phyloP scores from a whole-genome alignment of 768 basidiomycete species.

The Tremella mesenterica region DNA sequence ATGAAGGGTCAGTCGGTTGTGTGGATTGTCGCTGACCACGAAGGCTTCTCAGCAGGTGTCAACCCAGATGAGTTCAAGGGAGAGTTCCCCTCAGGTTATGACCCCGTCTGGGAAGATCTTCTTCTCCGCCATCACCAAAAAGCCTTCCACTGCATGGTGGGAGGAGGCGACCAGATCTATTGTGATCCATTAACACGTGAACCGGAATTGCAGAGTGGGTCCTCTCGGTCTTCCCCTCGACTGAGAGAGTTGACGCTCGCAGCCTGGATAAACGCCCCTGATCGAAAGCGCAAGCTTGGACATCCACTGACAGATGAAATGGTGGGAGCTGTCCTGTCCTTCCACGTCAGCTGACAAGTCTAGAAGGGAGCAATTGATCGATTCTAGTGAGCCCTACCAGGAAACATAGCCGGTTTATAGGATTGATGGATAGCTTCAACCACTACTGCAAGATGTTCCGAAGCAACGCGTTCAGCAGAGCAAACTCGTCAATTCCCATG shows the following conservation, averaged over 20 bases:
- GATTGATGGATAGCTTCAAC: conserved; percentile 55
- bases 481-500: conserved; percentile 80
- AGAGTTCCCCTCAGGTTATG: conserved; percentile 69
- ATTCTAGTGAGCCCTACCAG: conserved; percentile 31
- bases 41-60: conserved; percentile 57
- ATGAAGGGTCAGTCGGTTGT: background rate
- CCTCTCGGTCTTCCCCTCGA: too few species aligned
- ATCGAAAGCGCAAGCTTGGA: conserved; percentile 54
- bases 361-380: conserved; percentile 63
- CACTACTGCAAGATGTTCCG: conserved; percentile 84
- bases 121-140: conserved; percentile 65
- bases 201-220: conserved; percentile 42
- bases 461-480: conserved; percentile 78
- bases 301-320: conserved; percentile 65
- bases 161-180: conserved; percentile 85
- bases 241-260: background rate
- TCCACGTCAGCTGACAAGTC: background rate
- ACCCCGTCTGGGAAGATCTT: conserved; percentile 91
- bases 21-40: background rate
- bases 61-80: conserved; percentile 72
- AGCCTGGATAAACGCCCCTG: conserved; percentile 59
- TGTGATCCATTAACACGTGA: conserved; percentile 66
- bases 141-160: conserved; percentile 85
- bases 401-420: background rate
- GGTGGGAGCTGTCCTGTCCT: conserved; percentile 12